Evolutionary conservation across 805 yeast genomes (phyloP).

Genomic region (Yarrowia porcina): DNA sequence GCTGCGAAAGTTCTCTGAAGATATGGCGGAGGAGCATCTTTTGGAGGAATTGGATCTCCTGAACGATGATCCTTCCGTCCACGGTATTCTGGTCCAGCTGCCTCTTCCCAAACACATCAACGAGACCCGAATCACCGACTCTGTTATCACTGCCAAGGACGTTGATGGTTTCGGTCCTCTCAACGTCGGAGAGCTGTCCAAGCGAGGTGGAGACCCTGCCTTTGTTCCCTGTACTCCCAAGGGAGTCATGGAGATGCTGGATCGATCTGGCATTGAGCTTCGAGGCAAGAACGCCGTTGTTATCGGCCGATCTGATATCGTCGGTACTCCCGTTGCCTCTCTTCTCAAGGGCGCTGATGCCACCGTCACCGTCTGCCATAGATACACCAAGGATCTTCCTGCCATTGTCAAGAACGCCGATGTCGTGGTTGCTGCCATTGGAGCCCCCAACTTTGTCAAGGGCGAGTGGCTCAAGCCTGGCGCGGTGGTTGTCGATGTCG

Average conservation of each 20-base stretch:
- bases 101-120: constrained; percentile 81
- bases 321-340: constrained; percentile 89
- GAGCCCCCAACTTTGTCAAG: constrained; percentile 76
- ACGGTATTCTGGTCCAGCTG: constrained; percentile 85
- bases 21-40: constrained; percentile 54
- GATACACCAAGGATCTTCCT: constrained; percentile 62
- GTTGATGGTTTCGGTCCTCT: constrained; percentile 92
- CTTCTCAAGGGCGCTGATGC: constrained; percentile 71
- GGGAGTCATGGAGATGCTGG: constrained; percentile 80
- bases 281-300: constrained; percentile 87
- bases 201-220: constrained; percentile 76
- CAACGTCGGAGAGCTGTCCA: constrained; percentile 87
- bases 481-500: constrained; percentile 88
- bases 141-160: constrained; percentile 80
- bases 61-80: constrained; percentile 71
- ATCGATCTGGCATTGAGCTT: constrained; percentile 61
- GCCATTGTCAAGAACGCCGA: constrained; percentile 66
- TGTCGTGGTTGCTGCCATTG: constrained; percentile 88
- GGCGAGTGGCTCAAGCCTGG: constrained; percentile 87
- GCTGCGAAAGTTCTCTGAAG: constrained; percentile 61
- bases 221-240: constrained; percentile 95
- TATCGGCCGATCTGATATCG: constrained; percentile 92
- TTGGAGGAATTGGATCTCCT: constrained; percentile 57
- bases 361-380: constrained; percentile 85
- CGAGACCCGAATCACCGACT: constrained; percentile 74